Base-by-base conservation (phyloP, 768 basidiomycete genomes). In the Asterophora lycoperdoides region DNA sequence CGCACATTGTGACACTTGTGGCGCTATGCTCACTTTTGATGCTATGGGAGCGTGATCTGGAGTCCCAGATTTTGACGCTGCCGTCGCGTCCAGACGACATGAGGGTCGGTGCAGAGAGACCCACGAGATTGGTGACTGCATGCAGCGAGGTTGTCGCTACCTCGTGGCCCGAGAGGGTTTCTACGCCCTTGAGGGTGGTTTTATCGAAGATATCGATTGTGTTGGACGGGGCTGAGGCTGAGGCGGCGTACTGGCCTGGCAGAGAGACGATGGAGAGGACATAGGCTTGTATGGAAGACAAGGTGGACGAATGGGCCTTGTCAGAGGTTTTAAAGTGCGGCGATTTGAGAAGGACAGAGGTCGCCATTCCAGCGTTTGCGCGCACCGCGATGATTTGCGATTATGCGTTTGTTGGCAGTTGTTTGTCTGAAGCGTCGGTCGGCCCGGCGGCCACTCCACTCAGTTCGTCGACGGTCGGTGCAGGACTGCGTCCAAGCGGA, bases 51-150 rank as follows among this genome's bases (percentile, higher is more conserved):
- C 67, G 68, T 28, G 77, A 69, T 48, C 89, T 78, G 46, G 79
- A 77, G 62, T 92, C 89, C 89, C 89, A 92, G 26, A 81, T 73
- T 51, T 77, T 80, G 46, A 92, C 78, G 44, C 73, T 71, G 1
- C 87, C 87, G 54, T 90, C 87, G 55, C 75, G 79, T 1, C 89
- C 86, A 9, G 80, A 81, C 1, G 86, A 83, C 14, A 88, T 59
- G 5, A 90, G 68, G 32, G 68, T 70, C 23, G 70, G 70, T 9
- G 71, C 69, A 32, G 67, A 56, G 1, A 68, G 59, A 1, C 73
- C 73, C 1, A 71, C 72, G 2, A 83, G 59, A 13, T 65, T 61
- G 15, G 68, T 56, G 0, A 77, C 67, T 0, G 76, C 64, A 44
- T 74, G 70, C 40, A 89, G 66, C 30, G 75, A 71, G 0, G 86